phyloP scores from a whole-genome alignment of 805 yeast species.

The Metschnikowia amazonensis region DNA sequence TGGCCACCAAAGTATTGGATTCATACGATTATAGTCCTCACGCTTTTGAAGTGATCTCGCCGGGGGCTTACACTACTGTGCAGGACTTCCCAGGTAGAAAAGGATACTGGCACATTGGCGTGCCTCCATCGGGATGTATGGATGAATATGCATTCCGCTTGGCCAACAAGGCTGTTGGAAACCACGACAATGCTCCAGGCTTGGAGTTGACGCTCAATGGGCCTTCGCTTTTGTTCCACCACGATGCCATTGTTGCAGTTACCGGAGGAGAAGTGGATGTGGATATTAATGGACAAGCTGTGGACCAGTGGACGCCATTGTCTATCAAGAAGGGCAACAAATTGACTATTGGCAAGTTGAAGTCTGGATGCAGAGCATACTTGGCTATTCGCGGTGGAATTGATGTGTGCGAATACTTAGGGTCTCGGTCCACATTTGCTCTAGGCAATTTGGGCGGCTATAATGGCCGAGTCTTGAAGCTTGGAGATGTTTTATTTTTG shows the following conservation, averaged over 20 bases:
- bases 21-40: conserved; percentile 72
- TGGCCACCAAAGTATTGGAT: conserved; percentile 86
- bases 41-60: conserved; percentile 79
- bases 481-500: conserved; percentile 87
- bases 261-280: conserved; percentile 83
- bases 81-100: conserved; percentile 94
- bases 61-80: conserved; percentile 95
- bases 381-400: conserved; percentile 89
- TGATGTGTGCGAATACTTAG: conserved; percentile 90
- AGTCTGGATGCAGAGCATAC: conserved; percentile 84
- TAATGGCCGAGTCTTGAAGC: conserved; percentile 86
- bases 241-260: conserved; percentile 69
- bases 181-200: conserved; percentile 77
- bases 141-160: conserved; percentile 85
- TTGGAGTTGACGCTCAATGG: conserved; percentile 86
- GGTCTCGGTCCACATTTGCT: conserved; percentile 96
- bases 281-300: conserved; percentile 55
- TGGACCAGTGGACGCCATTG: conserved; percentile 71
- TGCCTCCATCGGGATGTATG: conserved; percentile 99
- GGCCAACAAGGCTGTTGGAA: conserved; percentile 90
- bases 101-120: conserved; percentile 88
- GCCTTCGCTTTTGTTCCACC: conserved; percentile 82
- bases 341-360: conserved; percentile 74
- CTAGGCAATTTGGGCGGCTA: conserved; percentile 90
- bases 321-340: conserved; percentile 69